These are phyloP conservation scores for Telopea speciosissima DNA, from an alignment of 177 flowering plant genomes.

Conservation along the genomic window DNA sequence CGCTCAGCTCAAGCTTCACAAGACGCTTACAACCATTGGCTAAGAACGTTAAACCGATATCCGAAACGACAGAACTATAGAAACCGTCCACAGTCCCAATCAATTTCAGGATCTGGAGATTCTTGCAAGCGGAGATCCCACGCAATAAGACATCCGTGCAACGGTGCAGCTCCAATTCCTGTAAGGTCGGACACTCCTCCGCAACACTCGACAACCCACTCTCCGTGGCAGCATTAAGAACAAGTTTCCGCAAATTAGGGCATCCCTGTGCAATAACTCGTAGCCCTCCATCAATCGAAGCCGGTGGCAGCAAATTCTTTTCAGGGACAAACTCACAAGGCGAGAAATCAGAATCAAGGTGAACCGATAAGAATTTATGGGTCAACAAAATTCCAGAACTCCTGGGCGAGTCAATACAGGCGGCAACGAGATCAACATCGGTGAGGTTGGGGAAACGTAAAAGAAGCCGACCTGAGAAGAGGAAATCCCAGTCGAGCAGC, in stretches of 20 bases:
- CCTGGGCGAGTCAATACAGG: conserved; percentile 26
- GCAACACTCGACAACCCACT: conserved; percentile 55
- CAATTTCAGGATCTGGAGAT: conserved; percentile 70
- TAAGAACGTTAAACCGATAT: conserved; percentile 80
- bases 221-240: conserved; percentile 47
- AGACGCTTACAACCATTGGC: conserved; percentile 84
- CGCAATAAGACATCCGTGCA: conserved; percentile 53
- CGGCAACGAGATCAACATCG: conserved; percentile 36
- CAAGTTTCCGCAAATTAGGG: conserved; percentile 62
- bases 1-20: conserved; percentile 77
- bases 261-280: conserved; percentile 49
- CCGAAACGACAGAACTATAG: conserved; percentile 53
- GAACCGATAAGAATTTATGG: conserved; percentile 26
- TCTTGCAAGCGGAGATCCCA: conserved; percentile 54
- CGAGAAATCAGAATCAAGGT: conserved; percentile 24
- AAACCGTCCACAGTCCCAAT: conserved; percentile 51
- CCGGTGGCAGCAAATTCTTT: conserved; percentile 20
- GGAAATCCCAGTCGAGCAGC: conserved; percentile 38
- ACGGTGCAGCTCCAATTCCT: conserved; percentile 74
- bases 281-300: not conserved
- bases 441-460: conserved; percentile 58
- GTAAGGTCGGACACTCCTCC: conserved; percentile 57
- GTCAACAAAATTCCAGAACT: conserved; percentile 35
- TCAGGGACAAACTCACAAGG: conserved; percentile 21
- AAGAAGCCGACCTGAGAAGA: conserved; percentile 49